Evolutionary conservation across 768 basidiomycete species (phyloP), one percentile per base, ranked within the genome.

Genomic region (Heimioporus sp.): DNA sequence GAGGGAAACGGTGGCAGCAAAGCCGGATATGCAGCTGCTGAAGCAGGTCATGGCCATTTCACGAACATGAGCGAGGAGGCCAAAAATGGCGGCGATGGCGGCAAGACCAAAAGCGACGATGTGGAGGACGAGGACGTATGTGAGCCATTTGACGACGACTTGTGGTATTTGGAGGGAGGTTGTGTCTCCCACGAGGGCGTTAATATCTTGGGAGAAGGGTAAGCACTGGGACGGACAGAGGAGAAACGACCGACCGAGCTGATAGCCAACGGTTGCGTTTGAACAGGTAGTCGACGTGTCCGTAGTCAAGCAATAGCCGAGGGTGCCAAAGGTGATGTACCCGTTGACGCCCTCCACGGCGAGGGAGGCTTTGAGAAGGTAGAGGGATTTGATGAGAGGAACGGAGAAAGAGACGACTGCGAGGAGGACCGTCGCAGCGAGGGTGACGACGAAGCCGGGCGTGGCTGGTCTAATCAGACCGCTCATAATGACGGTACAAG

Each of bases 91-190:
- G 2, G 91, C 81, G 24, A 81, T 74, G 13, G 79, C 86, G 10
- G 92, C 81, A 34, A 88, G 77, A 12, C 69, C 80, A 50, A 98
- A 83, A 15, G 92, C 96, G 51, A 93, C 84, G 53, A 97, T 83
- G 66, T 98, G 95, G 15, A 98, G 79, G 56, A 98, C 83, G 57
- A 99, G 84, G 20, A 85, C 86, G 63, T 96, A 96, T 10, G 97
- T 98, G 65, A 98, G 75, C 92, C 95, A 98, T 74, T 97, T 96
- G 54, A 94, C 88, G 45, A 85, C 79, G 7, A 92, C 81, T 50
- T 83, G 74, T 2, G 94, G 92, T 46, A 98, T 90, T 58, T 91
- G 68, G 34, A 95, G 71, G 6, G 24, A 28, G 24, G 75, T 61
- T 2, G 80, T 73, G 66, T 91, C 79, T 7, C 86, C 90, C 31